Evolutionary conservation across 805 yeast genomes (phyloP).

Genomic region (Cyberlindnera xylosilytica): DNA sequence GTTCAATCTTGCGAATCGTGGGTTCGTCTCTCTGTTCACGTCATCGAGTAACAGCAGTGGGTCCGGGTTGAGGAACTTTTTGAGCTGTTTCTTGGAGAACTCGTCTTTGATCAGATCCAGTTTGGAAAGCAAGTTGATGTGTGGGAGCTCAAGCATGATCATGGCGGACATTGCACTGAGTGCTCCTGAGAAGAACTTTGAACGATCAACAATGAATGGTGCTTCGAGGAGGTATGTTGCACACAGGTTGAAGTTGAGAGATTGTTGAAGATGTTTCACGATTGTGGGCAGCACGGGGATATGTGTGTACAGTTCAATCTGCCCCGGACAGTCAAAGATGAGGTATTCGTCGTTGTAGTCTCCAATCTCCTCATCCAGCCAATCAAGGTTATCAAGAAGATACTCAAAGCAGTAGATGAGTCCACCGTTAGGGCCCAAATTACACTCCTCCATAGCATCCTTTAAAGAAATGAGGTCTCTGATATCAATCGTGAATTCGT

Average conservation of each 20-base stretch:
- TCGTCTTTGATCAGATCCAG: conserved; percentile 82
- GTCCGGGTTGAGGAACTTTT: conserved; percentile 87
- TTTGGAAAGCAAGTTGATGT: conserved; percentile 84
- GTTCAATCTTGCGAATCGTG: conserved; percentile 69
- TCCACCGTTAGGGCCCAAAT: conserved; percentile 94
- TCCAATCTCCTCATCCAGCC: conserved; percentile 97
- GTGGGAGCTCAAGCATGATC: conserved; percentile 94
- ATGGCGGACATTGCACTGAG: conserved; percentile 97
- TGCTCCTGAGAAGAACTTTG: conserved; percentile 94
- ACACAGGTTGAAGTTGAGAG: conserved; percentile 81
- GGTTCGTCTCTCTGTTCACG: conserved; percentile 48
- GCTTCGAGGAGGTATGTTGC: conserved; percentile 93
- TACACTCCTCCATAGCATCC: conserved; percentile 94
- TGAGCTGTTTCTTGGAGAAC: conserved; percentile 69
- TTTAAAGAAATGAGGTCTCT: conserved; percentile 85
- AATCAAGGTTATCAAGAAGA: conserved; percentile 82
- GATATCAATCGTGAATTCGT: conserved; percentile 88
- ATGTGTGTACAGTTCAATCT: conserved; percentile 91
- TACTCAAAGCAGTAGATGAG: conserved; percentile 91
- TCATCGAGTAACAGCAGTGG: conserved; percentile 64
- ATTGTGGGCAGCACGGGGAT: conserved; percentile 89
- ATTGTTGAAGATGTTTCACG: conserved; percentile 77
- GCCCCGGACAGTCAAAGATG: conserved; percentile 96
- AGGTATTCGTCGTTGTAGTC: conserved; percentile 92
- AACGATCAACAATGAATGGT: conserved; percentile 84